Percentiles rank a stretch among this genome's conserved stretches.
Conservation (phyloP, 345 rosid species). For the Lenwebbia sp. region DNA sequence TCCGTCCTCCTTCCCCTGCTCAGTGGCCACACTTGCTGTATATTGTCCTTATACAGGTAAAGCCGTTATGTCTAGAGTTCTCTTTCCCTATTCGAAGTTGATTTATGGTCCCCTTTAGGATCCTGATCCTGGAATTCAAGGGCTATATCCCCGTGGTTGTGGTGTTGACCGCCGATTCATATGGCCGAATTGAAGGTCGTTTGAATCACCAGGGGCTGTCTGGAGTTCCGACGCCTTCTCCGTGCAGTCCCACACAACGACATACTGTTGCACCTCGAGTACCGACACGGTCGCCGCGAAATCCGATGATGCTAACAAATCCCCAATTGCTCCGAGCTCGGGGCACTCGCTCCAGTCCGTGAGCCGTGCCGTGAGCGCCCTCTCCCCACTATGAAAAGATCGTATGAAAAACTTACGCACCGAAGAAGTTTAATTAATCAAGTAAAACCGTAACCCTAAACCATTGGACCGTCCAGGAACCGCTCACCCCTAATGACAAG, state of each 20-base stretch:
- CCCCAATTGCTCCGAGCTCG: slow-evolving; percentile 95
- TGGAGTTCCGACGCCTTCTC: slow-evolving; percentile 24
- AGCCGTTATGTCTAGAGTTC: not conserved
- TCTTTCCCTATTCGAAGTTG: not conserved
- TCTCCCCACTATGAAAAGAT: slow-evolving; percentile 84
- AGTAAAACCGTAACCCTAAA: too few species aligned
- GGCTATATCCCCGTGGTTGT: not conserved
- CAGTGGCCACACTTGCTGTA: not conserved
- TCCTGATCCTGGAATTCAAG: not conserved
- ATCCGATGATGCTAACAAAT: slow-evolving; percentile 87
- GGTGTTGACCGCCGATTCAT: slow-evolving; percentile 5
- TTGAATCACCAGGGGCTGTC: slow-evolving; percentile 32
- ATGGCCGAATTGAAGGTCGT: slow-evolving; percentile 10
- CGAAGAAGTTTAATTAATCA: too few species aligned
- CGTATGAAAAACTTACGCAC: slow-evolving; percentile 15
- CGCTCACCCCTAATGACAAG: not conserved
- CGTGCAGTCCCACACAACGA: slow-evolving; percentile 15
- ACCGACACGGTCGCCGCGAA: slow-evolving; percentile 72
- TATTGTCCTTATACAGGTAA: not conserved
- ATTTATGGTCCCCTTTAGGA: not conserved
- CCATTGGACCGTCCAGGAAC: too few species aligned
- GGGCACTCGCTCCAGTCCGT: slow-evolving; percentile 99
- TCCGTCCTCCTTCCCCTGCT: not conserved
- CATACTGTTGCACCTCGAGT: slow-evolving; percentile 71
- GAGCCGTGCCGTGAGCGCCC: slow-evolving; percentile 74